Percentiles rank a stretch among this genome's conserved stretches.
phyloP scores from a whole-genome alignment of 2,329 filamentous ascomycete genomes.

The Clonostachys rhizophaga region DNA sequence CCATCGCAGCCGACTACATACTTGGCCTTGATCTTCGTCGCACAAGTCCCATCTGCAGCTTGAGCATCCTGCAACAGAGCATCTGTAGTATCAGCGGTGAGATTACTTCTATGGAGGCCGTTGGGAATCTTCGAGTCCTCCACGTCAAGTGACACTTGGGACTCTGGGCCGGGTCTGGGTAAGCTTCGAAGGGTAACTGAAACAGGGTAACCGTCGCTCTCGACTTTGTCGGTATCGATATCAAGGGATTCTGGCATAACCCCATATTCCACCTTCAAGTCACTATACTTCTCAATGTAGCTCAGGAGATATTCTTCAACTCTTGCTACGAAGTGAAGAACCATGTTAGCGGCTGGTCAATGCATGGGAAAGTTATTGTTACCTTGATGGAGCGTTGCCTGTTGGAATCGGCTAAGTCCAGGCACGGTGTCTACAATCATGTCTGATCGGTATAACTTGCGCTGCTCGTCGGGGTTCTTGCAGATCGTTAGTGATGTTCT shows the following conservation, averaged over 20 bases:
- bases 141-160: too few species aligned
- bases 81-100: slow-evolving; percentile 51
- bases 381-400: slow-evolving; percentile 68
- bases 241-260: slow-evolving; percentile 51
- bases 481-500: too few species aligned
- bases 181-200: slow-evolving; percentile 53
- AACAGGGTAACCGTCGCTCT: slow-evolving; percentile 54
- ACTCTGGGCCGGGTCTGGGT: too few species aligned
- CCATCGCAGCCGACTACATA: slow-evolving; percentile 68
- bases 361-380: slow-evolving; percentile 8
- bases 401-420: slow-evolving; percentile 57
- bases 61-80: slow-evolving; percentile 30
- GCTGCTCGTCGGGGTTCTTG: slow-evolving; percentile 55
- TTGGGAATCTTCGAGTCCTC: slow-evolving; percentile 32
- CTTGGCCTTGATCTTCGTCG: slow-evolving; percentile 32
- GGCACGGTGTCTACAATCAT: slow-evolving; percentile 59
- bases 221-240: slow-evolving; percentile 44
- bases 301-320: slow-evolving; percentile 65
- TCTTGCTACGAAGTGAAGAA: slow-evolving; percentile 13
- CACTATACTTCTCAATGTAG: slow-evolving; percentile 31
- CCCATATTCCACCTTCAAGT: slow-evolving; percentile 52
- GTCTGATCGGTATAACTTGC: slow-evolving; percentile 51
- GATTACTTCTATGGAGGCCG: slow-evolving; percentile 56
- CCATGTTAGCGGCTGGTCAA: too few species aligned
- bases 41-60: slow-evolving; percentile 22